Evolutionary conservation across 345 rosid species (phyloP).

Genomic region (Boechera divaricarpa): DNA sequence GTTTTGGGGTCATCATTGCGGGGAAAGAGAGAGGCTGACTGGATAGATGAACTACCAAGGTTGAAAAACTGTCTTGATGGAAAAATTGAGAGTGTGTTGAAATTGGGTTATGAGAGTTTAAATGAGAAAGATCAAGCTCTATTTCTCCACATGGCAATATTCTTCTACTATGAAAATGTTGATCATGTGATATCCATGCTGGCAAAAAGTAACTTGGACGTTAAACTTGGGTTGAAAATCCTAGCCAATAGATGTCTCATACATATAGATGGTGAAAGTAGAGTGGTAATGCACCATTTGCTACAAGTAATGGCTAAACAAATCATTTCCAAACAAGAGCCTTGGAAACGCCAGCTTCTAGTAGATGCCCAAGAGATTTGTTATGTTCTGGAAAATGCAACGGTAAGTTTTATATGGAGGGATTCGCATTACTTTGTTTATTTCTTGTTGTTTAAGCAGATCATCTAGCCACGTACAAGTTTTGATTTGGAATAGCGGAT

Average conservation of each 20-base stretch:
- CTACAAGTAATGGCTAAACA: slow-evolving; percentile 29
- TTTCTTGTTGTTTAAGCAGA: not conserved
- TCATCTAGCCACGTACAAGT: not conserved
- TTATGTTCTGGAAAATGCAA: slow-evolving; percentile 13
- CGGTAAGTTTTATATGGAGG: not conserved
- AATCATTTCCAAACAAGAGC: slow-evolving; percentile 13
- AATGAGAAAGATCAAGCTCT: slow-evolving; percentile 15
- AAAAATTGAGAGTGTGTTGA: slow-evolving; percentile 13
- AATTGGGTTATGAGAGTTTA: slow-evolving; percentile 41
- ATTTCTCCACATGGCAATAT: slow-evolving; percentile 41
- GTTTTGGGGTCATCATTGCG: not conserved
- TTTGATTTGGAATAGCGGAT: no score
- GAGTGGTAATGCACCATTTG: slow-evolving; percentile 37
- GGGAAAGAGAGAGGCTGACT: not conserved
- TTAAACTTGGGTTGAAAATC: not conserved
- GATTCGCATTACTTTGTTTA: not conserved
- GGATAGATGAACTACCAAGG: not conserved
- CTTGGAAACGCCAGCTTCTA: slow-evolving; percentile 26
- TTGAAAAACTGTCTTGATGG: not conserved
- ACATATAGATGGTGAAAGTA: not conserved
- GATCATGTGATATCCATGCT: slow-evolving; percentile 1
- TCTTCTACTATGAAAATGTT: not conserved
- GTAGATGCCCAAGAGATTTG: slow-evolving; percentile 26
- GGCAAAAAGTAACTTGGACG: not conserved
- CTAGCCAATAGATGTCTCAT: slow-evolving; percentile 18